phyloP scores from a whole-genome alignment of 2,329 filamentous ascomycete species.

The Drechslera avenae region DNA sequence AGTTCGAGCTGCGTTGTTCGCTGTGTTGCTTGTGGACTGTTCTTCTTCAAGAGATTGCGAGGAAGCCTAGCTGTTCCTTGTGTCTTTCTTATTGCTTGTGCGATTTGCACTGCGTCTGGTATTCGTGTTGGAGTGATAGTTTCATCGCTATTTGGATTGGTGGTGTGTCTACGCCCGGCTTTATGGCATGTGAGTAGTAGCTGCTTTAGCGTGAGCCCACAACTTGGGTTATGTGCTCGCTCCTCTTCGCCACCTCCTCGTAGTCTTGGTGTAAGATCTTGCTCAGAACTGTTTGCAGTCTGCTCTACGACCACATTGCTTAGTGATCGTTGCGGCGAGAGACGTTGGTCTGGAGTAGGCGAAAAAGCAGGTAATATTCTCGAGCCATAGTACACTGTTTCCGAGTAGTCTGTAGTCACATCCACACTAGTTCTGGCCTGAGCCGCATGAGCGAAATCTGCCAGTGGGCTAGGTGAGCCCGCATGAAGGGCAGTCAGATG shows the following conservation, averaged over 20 bases:
- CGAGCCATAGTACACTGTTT: constrained; percentile 15
- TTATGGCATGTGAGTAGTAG: constrained; percentile 6
- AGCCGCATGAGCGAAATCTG: neutral
- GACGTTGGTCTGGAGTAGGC: neutral
- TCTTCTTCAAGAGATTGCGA: neutral
- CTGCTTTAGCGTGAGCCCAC: constrained; percentile 1
- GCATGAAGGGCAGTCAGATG: constrained; percentile 24
- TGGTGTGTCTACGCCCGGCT: neutral
- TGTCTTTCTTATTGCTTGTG: neutral
- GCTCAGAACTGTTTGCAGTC: neutral
- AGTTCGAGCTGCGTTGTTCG: neutral
- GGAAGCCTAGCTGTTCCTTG: constrained; percentile 5
- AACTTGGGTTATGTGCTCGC: neutral
- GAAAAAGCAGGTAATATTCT: neutral
- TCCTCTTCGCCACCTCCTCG: constrained; percentile 16
- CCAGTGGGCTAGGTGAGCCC: constrained; percentile 18
- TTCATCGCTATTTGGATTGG: neutral
- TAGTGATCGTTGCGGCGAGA: neutral
- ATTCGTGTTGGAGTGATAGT: neutral
- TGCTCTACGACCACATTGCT: neutral
- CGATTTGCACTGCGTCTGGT: neutral
- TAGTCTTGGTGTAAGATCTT: neutral
- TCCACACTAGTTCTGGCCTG: neutral
- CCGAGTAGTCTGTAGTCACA: constrained; percentile 12
- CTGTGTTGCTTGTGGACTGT: no score